Evolutionary conservation across 2,329 filamentous ascomycete genomes (phyloP).

Genomic region (Tolypocladium tundrense): DNA sequence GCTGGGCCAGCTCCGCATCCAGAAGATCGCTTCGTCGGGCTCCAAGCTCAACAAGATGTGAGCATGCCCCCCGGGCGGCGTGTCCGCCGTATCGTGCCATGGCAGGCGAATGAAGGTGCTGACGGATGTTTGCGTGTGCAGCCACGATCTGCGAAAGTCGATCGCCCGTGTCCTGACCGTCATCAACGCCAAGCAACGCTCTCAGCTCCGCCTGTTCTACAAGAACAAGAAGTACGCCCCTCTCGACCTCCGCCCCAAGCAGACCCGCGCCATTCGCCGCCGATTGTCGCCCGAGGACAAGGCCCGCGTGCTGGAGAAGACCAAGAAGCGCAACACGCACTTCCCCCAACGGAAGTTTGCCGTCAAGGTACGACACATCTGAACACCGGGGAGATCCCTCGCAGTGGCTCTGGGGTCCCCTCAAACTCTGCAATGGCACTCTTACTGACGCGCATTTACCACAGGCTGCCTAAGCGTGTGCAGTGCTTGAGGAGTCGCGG

Average conservation of each 20-base stretch:
- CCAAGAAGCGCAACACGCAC: slow-evolving; percentile 90
- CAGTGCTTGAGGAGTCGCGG: slow-evolving; percentile 2
- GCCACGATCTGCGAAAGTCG: slow-evolving; percentile 98
- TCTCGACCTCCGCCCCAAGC: slow-evolving; percentile 96
- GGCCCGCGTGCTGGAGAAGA: slow-evolving; percentile 76
- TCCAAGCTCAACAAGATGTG: slow-evolving; percentile 98
- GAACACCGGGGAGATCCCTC: background rate
- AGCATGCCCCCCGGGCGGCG: slow-evolving; percentile 22
- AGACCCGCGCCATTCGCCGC: slow-evolving; percentile 96
- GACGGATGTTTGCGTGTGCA: slow-evolving; percentile 28
- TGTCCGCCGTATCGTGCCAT: background rate
- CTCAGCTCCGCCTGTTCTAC: slow-evolving; percentile 98
- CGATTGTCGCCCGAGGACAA: slow-evolving; percentile 88
- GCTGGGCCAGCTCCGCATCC: slow-evolving; percentile 90
- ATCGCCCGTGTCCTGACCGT: slow-evolving; percentile 98
- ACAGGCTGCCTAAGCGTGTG: slow-evolving; percentile 7
- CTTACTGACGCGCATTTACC: background rate
- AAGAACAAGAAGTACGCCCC: slow-evolving; percentile 99
- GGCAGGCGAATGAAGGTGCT: slow-evolving; percentile 6
- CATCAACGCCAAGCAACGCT: slow-evolving; percentile 99
- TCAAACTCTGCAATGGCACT: background rate
- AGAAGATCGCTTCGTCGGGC: slow-evolving; percentile 93
- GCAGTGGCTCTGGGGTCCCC: background rate
- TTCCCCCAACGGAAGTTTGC: slow-evolving; percentile 99
- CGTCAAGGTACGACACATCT: slow-evolving; percentile 65